Base-by-base conservation (phyloP, 768 basidiomycete genomes). In the Wakefieldia striispora region DNA sequence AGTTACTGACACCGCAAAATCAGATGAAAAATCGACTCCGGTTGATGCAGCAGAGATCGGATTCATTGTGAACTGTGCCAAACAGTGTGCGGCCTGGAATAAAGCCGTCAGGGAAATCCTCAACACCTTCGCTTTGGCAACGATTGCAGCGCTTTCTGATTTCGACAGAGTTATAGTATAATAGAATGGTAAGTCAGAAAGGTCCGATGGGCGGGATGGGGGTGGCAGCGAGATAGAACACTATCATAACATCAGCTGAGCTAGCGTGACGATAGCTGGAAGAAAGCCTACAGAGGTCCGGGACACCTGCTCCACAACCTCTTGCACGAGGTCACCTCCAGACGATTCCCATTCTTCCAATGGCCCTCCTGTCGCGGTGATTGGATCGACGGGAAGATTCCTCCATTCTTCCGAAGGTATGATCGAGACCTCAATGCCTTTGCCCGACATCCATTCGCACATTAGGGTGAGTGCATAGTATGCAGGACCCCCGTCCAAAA, bases 311-410 rank as follows among this genome's bases (percentile, higher is more conserved):
- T 50, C 47, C 9, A 39, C 35, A 0, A 52, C 38, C 8, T 60
- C 60, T 13, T 50, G 45, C 23, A 64, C 19, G 26, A 66, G 53
- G 20, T 13, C 43, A 6, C 4, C 23, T 16, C 61, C 64, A 2
- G 16, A 40, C 2, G 42, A 45, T 10, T 38, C 47, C 63, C 64
- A 66, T n/a, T 47, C 55, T 3, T 49, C 16, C 16, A 39, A 50
- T 10, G 27, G 45, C 10, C 63, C 62, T 12, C 65, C 63, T 0
- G 49, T 67, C 2, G 63, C 65, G 21, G 49, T 51, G 21, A 65
- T 50, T 5, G 62, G 65, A 20, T 66, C 65, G 7, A 53, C 51
- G 1, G 65, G 64, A 13, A 64, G 59, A 37, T 64, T 56, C 17
- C 49, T 58, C 62, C 62, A 62, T 26, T 66, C 63, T 24, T 61